Evolutionary conservation across 1,284 basidiomycete genomes (phyloP), one percentile per base, ranked within the genome.

Genomic region (Irpex lacteus): DNA sequence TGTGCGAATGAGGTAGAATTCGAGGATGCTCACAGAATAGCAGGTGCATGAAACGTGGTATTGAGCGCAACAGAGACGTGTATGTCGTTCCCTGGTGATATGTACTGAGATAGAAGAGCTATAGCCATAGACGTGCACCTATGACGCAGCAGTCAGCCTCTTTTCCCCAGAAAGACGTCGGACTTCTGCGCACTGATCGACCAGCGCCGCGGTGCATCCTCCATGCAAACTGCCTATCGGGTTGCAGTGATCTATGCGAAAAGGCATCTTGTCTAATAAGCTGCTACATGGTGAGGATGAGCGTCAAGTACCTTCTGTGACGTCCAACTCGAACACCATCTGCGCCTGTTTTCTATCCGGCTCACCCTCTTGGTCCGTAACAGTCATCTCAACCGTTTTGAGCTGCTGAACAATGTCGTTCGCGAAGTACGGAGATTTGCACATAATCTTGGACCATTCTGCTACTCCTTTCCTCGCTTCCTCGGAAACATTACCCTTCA

Each of bases 181-280:
- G n/a, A 36, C 11, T 15, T 36, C 34, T 56, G 19, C 54, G 26
- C 11, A 56, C 54, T 56, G 54, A 67, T 86, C 85, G 52, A 86
- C 76, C 1, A 87, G 72, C 67, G 78, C 81, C 3, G 80, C 78
- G 60, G 77, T 75, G 68, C 84, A 86, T 37, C 80, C 85, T n/a
- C 85, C 84, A 57, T 87, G 85, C 52, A 86, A 70, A 34, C 69
- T 80, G n/a, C 77, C 80, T 2, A 63, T 69, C 0, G 76, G 71
- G 63, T 86, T 85, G 19, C 83, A 59, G 82, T 86, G 85, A 65
- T 86, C 85, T 86, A 37, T 38, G 19, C 26, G 7, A 8, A 26
- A 4, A 59, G 9, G 8, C 47, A 54, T 15, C 36, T 13, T 26
- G 44, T 49, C 40, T 44, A 11, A 15, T 18, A 5, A 6, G 13